These are phyloP conservation scores for Eucalyptus camaldulensis DNA, from an alignment of 345 rosid genomes.

Conservation along the genomic window DNA sequence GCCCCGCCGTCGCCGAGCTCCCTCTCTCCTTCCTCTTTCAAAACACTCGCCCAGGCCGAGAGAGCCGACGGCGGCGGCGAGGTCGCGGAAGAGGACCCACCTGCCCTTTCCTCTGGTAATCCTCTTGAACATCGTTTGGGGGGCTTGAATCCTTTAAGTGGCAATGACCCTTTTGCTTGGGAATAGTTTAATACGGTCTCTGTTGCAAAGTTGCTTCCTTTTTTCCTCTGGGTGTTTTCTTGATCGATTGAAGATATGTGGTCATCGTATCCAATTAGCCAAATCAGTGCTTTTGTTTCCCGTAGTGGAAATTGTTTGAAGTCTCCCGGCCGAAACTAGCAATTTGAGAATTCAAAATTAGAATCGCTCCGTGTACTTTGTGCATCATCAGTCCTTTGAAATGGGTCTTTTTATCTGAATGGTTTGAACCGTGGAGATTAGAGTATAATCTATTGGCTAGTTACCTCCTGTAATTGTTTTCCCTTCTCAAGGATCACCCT, in stretches of 20 bases:
- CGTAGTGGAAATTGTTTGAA: background rate
- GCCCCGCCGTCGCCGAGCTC: background rate
- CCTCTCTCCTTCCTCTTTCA: background rate
- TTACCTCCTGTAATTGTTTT: background rate
- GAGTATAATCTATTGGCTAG: background rate
- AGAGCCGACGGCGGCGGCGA: conserved; percentile 19
- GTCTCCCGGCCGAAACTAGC: background rate
- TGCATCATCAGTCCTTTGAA: background rate
- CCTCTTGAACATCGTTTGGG: background rate
- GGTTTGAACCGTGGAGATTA: background rate
- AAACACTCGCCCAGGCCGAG: conserved; percentile 28
- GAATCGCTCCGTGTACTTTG: background rate
- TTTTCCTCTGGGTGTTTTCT: background rate
- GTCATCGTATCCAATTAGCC: background rate
- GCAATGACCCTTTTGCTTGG: background rate
- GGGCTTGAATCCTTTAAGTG: background rate
- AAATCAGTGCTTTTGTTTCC: background rate
- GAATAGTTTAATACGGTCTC: background rate
- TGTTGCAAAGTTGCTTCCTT: background rate
- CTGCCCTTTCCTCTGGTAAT: background rate
- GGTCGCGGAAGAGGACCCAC: conserved; percentile 24
- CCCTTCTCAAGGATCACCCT: conserved; percentile 26
- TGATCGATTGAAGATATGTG: background rate
- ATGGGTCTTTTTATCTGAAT: background rate
- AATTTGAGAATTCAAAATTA: background rate